Conservation (phyloP, 2,329 filamentous ascomycete genomes). For the Monosporascus sp. region DNA sequence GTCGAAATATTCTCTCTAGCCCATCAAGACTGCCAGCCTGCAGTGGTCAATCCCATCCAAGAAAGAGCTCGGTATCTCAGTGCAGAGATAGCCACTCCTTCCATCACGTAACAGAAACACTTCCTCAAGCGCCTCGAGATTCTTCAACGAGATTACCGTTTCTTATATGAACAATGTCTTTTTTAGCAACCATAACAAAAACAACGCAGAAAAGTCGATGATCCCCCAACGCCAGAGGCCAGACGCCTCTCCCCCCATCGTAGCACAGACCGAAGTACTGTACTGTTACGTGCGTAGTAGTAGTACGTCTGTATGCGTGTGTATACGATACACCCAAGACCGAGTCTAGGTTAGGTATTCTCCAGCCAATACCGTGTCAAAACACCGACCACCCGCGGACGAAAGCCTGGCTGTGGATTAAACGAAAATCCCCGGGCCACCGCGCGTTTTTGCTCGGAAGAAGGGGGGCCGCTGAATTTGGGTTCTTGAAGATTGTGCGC, state of each 20-base stretch:
- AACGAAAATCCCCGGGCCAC: too few species aligned
- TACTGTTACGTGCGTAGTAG: background rate
- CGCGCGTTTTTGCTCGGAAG: too few species aligned
- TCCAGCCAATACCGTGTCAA: too few species aligned
- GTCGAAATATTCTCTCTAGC: background rate
- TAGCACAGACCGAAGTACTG: background rate
- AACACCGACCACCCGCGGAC: too few species aligned
- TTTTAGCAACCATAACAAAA: background rate
- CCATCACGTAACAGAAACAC: background rate
- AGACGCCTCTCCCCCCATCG: too few species aligned
- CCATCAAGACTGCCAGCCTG: background rate
- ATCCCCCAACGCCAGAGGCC: too few species aligned
- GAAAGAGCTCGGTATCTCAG: background rate
- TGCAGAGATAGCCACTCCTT: background rate
- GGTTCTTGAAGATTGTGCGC: background rate
- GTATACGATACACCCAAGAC: too few species aligned
- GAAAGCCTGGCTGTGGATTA: too few species aligned
- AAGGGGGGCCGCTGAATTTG: too few species aligned
- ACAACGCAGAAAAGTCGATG: slow-evolving; percentile 1
- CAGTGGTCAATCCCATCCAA: background rate
- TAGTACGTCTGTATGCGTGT: too few species aligned
- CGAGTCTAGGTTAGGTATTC: too few species aligned
- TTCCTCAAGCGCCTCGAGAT: background rate
- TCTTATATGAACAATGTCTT: background rate
- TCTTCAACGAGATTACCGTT: background rate